Evolutionary conservation across 768 basidiomycete genomes (phyloP), one percentile per base, ranked within the genome.

Genomic region (Leccinum uliginosum): DNA sequence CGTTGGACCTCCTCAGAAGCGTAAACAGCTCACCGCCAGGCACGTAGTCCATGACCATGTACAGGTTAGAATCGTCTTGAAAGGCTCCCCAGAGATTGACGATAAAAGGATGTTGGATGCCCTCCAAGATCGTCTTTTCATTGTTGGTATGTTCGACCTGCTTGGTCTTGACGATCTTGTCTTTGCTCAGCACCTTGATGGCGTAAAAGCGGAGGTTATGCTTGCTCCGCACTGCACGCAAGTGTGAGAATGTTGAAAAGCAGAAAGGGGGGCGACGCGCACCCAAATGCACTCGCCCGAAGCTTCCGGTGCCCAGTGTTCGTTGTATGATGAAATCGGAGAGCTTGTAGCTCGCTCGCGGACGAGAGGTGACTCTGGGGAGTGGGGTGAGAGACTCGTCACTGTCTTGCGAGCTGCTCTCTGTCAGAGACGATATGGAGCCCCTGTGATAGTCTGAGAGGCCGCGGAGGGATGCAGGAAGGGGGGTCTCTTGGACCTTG

Each of bases 111-210:
- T 98, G 93, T 56, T 92, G 85, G 5, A 97, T 87, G 23, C 81
- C 80, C 49, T 86, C 83, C 35, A 99, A 83, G 73, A 98, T 93
- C 50, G 78, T 78, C 64, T 93, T 87, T 73, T 99, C 97, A 64
- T 91, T 94, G 71, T 95, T 97, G 45, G 97, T 98, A 65, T 99
- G 97, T 67, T 98, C 93, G 50, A 98, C 85, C 71, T 99, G 97
- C 75, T 98, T 97, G 73, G 92, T 83, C 62, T 81, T 83, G 54
- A 92, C 91, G 53, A 98, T 89, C 69, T 91, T 89, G 59, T 95
- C 93, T 71, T 98, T 98, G 75, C 82, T 88, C 60, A 98, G 76
- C 8, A 98, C 93, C 71, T 98, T 98, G 79, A 96, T 85, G 50
- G 95, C 95, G 69, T 96, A 98, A 72, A 91, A 95, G 15, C 95